Evolutionary conservation across 192 early-diverging fungal species (phyloP), one percentile per base, ranked within the genome.

Genomic region (Lunasporangiospora selenospora): DNA sequence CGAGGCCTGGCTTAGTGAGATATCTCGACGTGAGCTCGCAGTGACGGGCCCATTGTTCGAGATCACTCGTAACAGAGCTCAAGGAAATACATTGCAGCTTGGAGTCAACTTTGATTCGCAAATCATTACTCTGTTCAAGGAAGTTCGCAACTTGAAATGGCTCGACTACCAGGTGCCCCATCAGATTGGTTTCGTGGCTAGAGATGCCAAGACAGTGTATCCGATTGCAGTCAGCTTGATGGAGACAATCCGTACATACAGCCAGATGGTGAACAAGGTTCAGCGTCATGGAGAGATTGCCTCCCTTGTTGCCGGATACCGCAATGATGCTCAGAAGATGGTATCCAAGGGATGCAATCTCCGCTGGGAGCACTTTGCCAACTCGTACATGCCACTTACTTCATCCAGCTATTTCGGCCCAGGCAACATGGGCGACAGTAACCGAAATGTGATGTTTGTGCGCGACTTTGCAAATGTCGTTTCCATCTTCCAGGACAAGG

Each of bases 41-140:
- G 93, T 98, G 19, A 81, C 88, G 11, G 95, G 96, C 0, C 89
- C 92, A 40, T 87, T 99, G 40, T 98, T 99, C 67, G 83, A 90
- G 67, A 92, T 99, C 41, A 86, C 87, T 3, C 83, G 88, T 23
- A 92, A 90, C 46, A 87, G 95, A 34, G 89, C 92, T 0, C 81
- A 85, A 29, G 87, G 85, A 19, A 83, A 88, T 53, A 50, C 84
- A 10, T 81, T 93, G 30, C 90, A 93, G 65, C 84, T 99, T 8
- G 84, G 84, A 47, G 87, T 99, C 57, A 96, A 94, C 66, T 99
- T 99, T 77, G 97, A 99, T 62, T 78, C 85, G 1, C 93, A 96
- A 71, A 88, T 95, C 55, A 94, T 99, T 53, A 92, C 95, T 1
- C 78, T 99, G 50, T 99, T 99, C 83, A 99, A 99, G 79, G 98